phyloP scores from a whole-genome alignment of 2,329 filamentous ascomycete genomes.

The Trichoderma sp. region DNA sequence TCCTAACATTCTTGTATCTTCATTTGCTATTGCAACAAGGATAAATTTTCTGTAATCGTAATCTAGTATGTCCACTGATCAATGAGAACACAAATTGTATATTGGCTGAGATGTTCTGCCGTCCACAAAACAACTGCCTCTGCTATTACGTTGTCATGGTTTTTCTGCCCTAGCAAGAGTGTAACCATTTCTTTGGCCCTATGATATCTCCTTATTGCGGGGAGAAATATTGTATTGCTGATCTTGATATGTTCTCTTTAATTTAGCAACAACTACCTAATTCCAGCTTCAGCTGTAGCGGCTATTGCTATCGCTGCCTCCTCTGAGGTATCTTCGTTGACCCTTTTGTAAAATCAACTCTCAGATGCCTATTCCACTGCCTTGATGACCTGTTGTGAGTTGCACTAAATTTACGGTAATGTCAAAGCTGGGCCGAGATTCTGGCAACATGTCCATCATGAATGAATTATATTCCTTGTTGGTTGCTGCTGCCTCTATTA shows the following conservation, averaged over 20 bases:
- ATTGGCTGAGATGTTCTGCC: rapidly evolving
- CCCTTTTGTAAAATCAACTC: not conserved
- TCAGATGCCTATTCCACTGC: not conserved
- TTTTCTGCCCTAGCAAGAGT: not conserved
- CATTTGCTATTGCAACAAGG: no score
- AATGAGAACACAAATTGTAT: no score
- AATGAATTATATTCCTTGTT: not conserved
- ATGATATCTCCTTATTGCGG: not conserved
- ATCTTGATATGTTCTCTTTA: not conserved
- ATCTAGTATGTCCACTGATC: no score
- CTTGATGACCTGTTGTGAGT: not conserved
- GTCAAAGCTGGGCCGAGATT: not conserved
- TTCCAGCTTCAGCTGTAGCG: no score
- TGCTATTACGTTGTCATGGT: not conserved
- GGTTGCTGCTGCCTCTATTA: not conserved
- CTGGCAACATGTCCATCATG: not conserved
- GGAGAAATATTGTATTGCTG: not conserved
- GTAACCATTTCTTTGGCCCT: not conserved
- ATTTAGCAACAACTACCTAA: not conserved
- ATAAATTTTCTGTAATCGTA: not conserved
- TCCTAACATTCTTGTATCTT: not conserved
- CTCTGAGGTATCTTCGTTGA: not conserved
- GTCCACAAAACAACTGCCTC: not conserved
- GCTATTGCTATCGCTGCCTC: not conserved
- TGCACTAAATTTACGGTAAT: not conserved